Base-by-base conservation (phyloP, 371 early-diverging fungal genomes). In the Dichotomocladium elegans region DNA sequence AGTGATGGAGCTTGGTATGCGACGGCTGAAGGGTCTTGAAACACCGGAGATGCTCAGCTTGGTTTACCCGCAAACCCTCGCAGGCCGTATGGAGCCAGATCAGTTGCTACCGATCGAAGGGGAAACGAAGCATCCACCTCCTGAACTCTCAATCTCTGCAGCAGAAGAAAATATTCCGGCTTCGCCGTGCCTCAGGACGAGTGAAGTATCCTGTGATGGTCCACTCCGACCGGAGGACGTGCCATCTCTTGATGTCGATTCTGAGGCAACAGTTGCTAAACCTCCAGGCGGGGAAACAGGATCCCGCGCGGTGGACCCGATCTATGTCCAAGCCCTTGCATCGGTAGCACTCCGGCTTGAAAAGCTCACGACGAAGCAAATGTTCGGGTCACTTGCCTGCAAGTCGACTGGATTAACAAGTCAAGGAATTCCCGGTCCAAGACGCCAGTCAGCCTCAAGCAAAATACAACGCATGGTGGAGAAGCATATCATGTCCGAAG, bases 11-110 rank as follows among this genome's bases (percentile, higher is more conserved):
- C 74, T 94, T 12, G 95, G 94, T 4, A 92, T 91, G 58, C 76
- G 76, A 17, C 86, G 88, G 47, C 72, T 95, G 15, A 94, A 93
- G 66, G 95, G 95, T 0, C 61, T 95, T 22, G 95, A 95, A 64
- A 90, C 88, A 1, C 89, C 94, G 1, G 96, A 95, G 63, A 76
- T 83, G 59, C 67, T 95, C n/a, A 87, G 83, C 30, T 58, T 88
- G 54, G 84, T 94, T 0, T 90, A 83, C 46, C 83, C 88, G 3
- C 76, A 79, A 6, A 68, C 74, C 14, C 64, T 86, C 40, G 58
- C 70, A 26, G 80, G 82, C 26, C 52, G 75, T 47, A 65, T 76
- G 66, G 67, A 68, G 47, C 33, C 58, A 48, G 66, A 75, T 37
- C 37, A 37, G 21, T 15, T 37, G 15, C n/a, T n/a, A n/a, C n/a